Conservation (phyloP, 495 filamentous ascomycete species). For the Xylaria castorea region DNA sequence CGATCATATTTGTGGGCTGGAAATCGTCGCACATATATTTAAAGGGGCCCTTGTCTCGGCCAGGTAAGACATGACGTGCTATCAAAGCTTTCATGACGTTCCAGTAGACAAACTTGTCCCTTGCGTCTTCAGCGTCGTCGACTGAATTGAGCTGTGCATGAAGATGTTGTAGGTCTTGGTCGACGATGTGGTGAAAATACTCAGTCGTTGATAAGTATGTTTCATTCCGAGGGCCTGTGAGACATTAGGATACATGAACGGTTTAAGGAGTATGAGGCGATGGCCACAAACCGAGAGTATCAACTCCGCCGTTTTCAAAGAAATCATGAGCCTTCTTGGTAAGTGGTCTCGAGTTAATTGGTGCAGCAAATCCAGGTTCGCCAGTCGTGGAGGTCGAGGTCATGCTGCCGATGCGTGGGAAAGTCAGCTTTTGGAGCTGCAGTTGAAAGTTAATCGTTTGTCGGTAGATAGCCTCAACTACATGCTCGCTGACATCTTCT, state of each 20-base stretch:
- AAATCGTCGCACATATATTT: background rate
- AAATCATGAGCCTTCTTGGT: constrained; percentile 44
- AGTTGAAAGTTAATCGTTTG: constrained; percentile 48
- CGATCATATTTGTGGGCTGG: background rate
- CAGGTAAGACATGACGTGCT: background rate
- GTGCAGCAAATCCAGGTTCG: constrained; percentile 8
- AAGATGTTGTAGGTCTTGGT: background rate
- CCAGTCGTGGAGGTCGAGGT: constrained; percentile 18
- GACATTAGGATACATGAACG: background rate
- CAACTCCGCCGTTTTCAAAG: constrained; percentile 44
- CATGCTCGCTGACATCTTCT: constrained; percentile 41
- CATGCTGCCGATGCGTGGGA: constrained; percentile 42
- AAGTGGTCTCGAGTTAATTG: constrained; percentile 36
- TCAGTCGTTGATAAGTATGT: background rate
- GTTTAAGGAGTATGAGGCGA: constrained; percentile 14
- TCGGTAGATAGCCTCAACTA: constrained; percentile 42
- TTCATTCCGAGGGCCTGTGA: background rate
- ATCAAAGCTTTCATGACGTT: background rate
- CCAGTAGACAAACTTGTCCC: background rate
- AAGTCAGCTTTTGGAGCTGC: constrained; percentile 48
- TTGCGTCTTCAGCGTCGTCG: background rate
- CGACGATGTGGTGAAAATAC: background rate
- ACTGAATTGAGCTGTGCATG: background rate
- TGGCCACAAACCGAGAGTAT: constrained; percentile 37
- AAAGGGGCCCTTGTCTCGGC: background rate